A percentile compares a stretch with the other conserved stretches of the same genome.
Conservation (phyloP, 257 asterid species). For the Przewalskia tangutica region DNA sequence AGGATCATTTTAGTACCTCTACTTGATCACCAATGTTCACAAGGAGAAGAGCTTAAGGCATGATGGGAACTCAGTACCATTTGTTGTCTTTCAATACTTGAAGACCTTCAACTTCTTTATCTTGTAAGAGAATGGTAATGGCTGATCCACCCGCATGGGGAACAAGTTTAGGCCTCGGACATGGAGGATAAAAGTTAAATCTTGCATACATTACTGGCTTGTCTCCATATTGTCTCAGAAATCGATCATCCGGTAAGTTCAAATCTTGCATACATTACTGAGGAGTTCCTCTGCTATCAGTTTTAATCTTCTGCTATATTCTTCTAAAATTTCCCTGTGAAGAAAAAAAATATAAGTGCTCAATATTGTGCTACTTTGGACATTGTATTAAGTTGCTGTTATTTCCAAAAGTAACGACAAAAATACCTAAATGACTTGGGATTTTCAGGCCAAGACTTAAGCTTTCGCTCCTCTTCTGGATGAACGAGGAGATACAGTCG, state of each 20-base stretch:
- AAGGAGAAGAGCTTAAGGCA: slow-evolving; percentile 41
- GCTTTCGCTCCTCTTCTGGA: slow-evolving; percentile 30
- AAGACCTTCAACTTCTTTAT: slow-evolving; percentile 55
- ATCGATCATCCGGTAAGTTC: slow-evolving; percentile 30
- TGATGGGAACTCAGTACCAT: slow-evolving; percentile 45
- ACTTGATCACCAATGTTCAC: slow-evolving; percentile 58
- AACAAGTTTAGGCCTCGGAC: slow-evolving; percentile 50
- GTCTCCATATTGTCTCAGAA: slow-evolving; percentile 39
- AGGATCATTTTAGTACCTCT: too few relatives aligned
- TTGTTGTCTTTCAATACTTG: slow-evolving; percentile 42
- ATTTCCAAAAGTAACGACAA: background rate
- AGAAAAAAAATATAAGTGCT: background rate
- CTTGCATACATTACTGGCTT: slow-evolving; percentile 24
- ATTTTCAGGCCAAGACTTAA: slow-evolving; percentile 45
- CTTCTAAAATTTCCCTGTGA: slow-evolving; percentile 9
- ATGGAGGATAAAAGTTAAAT: slow-evolving; percentile 62
- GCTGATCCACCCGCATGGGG: slow-evolving; percentile 64
- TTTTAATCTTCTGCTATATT: slow-evolving; percentile 18
- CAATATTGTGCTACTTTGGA: background rate
- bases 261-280: slow-evolving; percentile 36
- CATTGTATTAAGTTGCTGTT: background rate
- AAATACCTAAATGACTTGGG: slow-evolving; percentile 43
- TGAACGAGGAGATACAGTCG: slow-evolving; percentile 39
- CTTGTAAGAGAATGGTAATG: slow-evolving; percentile 52
- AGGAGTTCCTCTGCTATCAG: slow-evolving; percentile 20